A percentile compares a stretch with the other conserved stretches of the same genome.
phyloP scores from a whole-genome alignment of 495 filamentous ascomycete genomes.

The Aspergillus baeticus region DNA sequence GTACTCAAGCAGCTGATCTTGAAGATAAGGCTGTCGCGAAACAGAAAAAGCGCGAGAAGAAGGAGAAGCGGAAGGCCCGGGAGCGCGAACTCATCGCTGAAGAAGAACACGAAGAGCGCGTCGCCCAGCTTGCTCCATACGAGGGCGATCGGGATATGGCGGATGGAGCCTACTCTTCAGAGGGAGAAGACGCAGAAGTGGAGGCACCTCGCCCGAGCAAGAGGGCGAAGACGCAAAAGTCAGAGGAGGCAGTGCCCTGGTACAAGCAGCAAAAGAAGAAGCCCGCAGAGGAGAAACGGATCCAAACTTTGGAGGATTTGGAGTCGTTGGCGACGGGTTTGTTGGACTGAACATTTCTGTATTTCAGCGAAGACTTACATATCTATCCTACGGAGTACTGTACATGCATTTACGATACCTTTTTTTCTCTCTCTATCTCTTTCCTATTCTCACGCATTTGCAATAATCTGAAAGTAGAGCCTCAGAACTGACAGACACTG shows the following conservation, averaged over 20 bases:
- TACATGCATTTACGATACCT: neutral
- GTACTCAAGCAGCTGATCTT: constrained; percentile 74
- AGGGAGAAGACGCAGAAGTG: constrained; percentile 30
- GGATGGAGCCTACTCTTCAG: constrained; percentile 42
- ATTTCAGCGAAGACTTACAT: neutral
- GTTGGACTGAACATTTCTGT: constrained; percentile 49
- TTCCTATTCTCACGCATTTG: too few species aligned
- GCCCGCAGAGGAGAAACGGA: constrained; percentile 46
- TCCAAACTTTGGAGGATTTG: constrained; percentile 84
- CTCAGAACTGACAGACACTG: too few species aligned
- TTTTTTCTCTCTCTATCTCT: too few species aligned
- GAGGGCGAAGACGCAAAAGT: constrained; percentile 41
- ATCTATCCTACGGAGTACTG: constrained; percentile 1
- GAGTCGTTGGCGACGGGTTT: constrained; percentile 84
- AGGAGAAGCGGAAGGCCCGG: constrained; percentile 77
- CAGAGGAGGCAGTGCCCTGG: constrained; percentile 37
- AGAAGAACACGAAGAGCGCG: constrained; percentile 37
- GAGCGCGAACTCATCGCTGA: constrained; percentile 52
- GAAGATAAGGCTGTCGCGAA: constrained; percentile 77
- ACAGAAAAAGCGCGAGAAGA: constrained; percentile 81
- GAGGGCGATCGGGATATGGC: constrained; percentile 36
- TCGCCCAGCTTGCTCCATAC: constrained; percentile 43
- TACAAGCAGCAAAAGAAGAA: constrained; percentile 46
- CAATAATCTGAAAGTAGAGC: too few species aligned
- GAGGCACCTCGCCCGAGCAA: constrained; percentile 35